phyloP scores from a whole-genome alignment of 257 asterid species.

The Salvia hispanica region DNA sequence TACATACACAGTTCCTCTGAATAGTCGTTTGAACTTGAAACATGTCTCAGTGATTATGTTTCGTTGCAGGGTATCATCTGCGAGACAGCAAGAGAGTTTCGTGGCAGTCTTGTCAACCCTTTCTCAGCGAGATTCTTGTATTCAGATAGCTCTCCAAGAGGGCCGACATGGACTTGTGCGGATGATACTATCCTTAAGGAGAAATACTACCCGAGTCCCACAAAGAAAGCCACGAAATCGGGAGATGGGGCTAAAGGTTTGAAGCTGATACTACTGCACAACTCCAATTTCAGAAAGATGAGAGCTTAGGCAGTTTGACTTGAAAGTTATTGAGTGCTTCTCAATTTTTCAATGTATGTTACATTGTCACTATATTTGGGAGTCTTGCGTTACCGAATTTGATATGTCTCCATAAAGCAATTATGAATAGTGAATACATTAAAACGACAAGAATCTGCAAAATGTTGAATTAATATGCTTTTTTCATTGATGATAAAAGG shows the following conservation, averaged over 20 bases:
- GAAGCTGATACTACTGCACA: constrained; percentile 77
- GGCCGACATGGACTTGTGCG: constrained; percentile 65
- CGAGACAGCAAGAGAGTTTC: constrained; percentile 72
- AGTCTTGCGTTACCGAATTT: constrained; percentile 4
- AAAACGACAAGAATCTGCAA: neutral
- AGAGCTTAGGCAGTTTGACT: neutral
- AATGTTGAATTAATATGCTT: neutral
- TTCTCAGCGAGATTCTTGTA: constrained; percentile 69
- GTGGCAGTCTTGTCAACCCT: constrained; percentile 67
- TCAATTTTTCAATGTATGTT: constrained; percentile 31
- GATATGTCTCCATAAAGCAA: neutral
- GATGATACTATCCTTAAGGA: constrained; percentile 69
- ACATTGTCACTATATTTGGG: neutral
- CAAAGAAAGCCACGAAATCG: constrained; percentile 49
- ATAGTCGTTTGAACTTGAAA: neutral
- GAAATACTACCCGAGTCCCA: constrained; percentile 57
- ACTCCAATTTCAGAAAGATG: constrained; percentile 55
- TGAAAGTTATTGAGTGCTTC: constrained; percentile 26
- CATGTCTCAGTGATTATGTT: neutral
- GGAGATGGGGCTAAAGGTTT: constrained; percentile 63
- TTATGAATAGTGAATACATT: too few species aligned
- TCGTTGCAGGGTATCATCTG: constrained; percentile 66
- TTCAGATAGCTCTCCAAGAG: constrained; percentile 65
- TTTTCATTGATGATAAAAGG: neutral
- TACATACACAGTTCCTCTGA: neutral